Conservation (phyloP, 257 asterid genomes). For the Solanum medicagineum region DNA sequence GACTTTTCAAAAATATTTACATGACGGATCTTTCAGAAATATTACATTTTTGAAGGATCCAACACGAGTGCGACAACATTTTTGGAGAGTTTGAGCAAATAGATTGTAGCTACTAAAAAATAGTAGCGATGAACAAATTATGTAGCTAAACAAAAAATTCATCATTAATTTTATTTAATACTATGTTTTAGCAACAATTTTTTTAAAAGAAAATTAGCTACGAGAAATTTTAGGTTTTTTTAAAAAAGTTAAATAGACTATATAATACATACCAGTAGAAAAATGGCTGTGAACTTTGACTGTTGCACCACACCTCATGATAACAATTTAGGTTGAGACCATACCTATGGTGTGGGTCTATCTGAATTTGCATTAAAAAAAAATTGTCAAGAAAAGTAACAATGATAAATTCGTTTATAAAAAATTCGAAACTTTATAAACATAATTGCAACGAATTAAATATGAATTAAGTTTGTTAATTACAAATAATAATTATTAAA, state of each 20-base stretch:
- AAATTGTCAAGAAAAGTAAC: not conserved
- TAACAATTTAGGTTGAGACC: constrained; percentile 19
- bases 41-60: too few relatives aligned
- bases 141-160: too few relatives aligned
- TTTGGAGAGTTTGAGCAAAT: too few relatives aligned
- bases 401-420: not conserved
- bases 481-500: not conserved
- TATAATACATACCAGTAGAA: constrained; percentile 16
- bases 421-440: too few relatives aligned
- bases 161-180: too few relatives aligned
- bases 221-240: too few relatives aligned
- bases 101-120: not conserved
- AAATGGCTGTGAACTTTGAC: constrained; percentile 20
- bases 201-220: too few relatives aligned
- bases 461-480: not conserved
- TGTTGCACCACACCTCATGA: constrained; percentile 8
- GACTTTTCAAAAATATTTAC: too few relatives aligned
- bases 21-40: too few relatives aligned
- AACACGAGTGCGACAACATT: too few relatives aligned
- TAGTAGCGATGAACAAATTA: not conserved
- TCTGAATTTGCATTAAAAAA: constrained; percentile 2
- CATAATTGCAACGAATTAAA: not conserved
- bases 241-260: too few relatives aligned
- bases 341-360: constrained; percentile 18
- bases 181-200: too few relatives aligned